Conservation (phyloP, 306 rosid genomes). For the Sindora glabra region DNA sequence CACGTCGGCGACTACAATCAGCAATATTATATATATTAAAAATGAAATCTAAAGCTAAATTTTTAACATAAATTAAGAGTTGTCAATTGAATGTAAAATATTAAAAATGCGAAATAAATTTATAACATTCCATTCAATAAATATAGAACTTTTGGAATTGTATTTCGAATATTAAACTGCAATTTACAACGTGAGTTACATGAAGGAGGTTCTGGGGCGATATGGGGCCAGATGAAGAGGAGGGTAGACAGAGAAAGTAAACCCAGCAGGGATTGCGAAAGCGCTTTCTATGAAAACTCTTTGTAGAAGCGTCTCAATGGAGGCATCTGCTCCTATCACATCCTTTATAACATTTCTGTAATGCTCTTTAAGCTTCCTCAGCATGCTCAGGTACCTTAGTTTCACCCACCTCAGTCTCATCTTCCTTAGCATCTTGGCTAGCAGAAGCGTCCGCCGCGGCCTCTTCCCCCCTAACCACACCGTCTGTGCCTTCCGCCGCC, state of each 20-base stretch:
- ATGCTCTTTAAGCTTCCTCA: slow-evolving; percentile 38
- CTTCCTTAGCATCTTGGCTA: slow-evolving; percentile 27
- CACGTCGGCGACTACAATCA: no score
- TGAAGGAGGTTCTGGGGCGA: slow-evolving; percentile 32
- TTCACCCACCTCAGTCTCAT: slow-evolving; percentile 50
- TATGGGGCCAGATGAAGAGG: slow-evolving; percentile 26
- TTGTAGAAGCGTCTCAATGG: slow-evolving; percentile 44
- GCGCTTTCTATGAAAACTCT: slow-evolving; percentile 53
- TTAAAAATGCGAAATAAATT: no score
- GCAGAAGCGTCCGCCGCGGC: slow-evolving; percentile 10
- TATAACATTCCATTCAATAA: no score
- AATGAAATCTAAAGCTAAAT: no score
- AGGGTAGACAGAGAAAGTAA: slow-evolving; percentile 40
- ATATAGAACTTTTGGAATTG: no score
- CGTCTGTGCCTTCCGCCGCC: slow-evolving; percentile 32
- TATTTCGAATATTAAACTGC: no score
- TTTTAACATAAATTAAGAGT: no score
- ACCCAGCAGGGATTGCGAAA: slow-evolving; percentile 52
- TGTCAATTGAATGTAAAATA: no score
- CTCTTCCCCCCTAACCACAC: slow-evolving; percentile 45
- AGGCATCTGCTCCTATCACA: slow-evolving; percentile 33
- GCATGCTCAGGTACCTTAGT: slow-evolving; percentile 28
- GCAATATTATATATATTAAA: no score
- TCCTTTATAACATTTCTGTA: slow-evolving; percentile 37
- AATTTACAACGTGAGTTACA: slow-evolving; percentile 13